Conservation (phyloP, 352 stramenopile species). For the Phytopythium mirpurense region DNA sequence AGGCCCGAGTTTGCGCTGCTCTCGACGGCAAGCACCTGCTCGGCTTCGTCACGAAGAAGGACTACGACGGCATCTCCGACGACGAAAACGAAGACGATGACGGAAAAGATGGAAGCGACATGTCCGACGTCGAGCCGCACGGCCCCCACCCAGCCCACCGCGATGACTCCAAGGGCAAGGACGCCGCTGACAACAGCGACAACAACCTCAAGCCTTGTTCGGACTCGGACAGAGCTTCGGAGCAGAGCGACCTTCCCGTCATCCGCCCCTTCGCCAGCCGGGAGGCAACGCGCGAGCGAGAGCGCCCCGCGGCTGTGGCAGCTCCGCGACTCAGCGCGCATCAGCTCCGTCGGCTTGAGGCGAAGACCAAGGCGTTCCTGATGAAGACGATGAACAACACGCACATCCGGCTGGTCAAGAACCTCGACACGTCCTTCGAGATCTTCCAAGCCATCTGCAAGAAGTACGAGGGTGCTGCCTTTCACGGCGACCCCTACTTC, state of each 20-base stretch:
- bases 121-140: neutral
- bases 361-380: slow-evolving; percentile 8
- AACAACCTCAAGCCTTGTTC: slow-evolving; percentile 5
- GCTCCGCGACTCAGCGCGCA: slow-evolving; percentile 5
- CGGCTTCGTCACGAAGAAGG: slow-evolving; percentile 9
- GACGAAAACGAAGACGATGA: slow-evolving; percentile 4
- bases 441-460: slow-evolving; percentile 15
- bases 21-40: slow-evolving; percentile 14
- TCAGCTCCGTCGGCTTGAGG: slow-evolving; percentile 6
- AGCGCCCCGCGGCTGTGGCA: no score
- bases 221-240: slow-evolving; percentile 5
- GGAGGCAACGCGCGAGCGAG: no score
- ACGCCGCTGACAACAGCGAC: slow-evolving; percentile 7
- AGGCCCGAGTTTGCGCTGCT: slow-evolving; percentile 3
- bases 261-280: no score
- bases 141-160: neutral
- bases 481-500: slow-evolving; percentile 15
- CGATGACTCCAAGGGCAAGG: slow-evolving; percentile 9
- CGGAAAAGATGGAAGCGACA: neutral
- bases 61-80: slow-evolving; percentile 11
- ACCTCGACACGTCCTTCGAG: slow-evolving; percentile 7
- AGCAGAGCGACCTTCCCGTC: no score
- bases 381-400: slow-evolving; percentile 12
- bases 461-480: slow-evolving; percentile 9
- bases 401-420: slow-evolving; percentile 10